phyloP scores from a whole-genome alignment of 2,329 filamentous ascomycete genomes.

The Beauveria pseudobassiana region DNA sequence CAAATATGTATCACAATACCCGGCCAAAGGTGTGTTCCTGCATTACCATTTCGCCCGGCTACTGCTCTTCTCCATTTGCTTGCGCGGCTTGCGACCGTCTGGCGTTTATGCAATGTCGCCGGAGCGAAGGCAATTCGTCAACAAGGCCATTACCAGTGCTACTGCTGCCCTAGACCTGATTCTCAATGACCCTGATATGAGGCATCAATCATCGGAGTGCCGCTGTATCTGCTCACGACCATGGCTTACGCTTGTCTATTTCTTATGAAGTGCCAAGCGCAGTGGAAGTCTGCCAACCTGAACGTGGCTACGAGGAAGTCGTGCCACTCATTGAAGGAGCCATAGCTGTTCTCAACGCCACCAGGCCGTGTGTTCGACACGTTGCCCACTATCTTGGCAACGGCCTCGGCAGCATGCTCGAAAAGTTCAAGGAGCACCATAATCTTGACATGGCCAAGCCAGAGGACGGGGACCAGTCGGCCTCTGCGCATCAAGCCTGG shows the following conservation, averaged over 20 bases:
- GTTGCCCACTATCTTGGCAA: constrained; percentile 23
- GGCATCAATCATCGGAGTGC: constrained; percentile 24
- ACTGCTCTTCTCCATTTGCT: constrained; percentile 40
- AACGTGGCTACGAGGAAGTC: constrained; percentile 25
- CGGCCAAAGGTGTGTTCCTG: constrained; percentile 40
- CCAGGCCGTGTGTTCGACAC: constrained; percentile 21
- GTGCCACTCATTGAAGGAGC: constrained; percentile 19
- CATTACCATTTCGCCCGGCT: constrained; percentile 44
- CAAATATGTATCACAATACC: constrained; percentile 39
- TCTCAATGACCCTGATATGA: constrained; percentile 24
- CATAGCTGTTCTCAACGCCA: constrained; percentile 19
- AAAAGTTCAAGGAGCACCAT: constrained; percentile 20
- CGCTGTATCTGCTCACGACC: constrained; percentile 25
- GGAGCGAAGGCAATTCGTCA: constrained; percentile 36
- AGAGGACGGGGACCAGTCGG: constrained; percentile 12
- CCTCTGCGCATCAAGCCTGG: constrained; percentile 12
- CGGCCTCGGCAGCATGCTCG: constrained; percentile 23
- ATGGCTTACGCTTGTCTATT: constrained; percentile 26
- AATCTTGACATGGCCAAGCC: not conserved
- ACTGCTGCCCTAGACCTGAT: constrained; percentile 23
- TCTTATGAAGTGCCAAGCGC: constrained; percentile 24
- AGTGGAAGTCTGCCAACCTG: constrained; percentile 23
- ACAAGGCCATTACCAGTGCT: constrained; percentile 31
- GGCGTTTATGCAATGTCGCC: constrained; percentile 34
- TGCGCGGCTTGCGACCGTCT: constrained; percentile 26